Conservation (phyloP, 208 protist species). For the Wallacemonas rigidus region DNA sequence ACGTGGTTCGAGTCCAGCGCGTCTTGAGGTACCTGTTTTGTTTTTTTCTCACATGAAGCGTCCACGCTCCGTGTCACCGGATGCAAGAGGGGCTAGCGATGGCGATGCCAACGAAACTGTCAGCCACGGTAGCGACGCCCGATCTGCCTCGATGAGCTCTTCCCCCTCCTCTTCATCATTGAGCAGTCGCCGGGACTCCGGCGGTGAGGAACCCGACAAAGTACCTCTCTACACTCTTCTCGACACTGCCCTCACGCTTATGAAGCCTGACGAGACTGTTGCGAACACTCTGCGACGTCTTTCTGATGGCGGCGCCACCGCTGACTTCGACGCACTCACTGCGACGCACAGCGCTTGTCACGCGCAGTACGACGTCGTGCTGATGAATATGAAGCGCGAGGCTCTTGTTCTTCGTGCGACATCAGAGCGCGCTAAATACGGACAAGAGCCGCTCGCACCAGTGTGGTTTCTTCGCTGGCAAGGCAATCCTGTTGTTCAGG, state of each 20-base stretch:
- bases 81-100: background rate
- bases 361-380: constrained; percentile 35
- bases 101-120: background rate
- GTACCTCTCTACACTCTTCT: constrained; percentile 27
- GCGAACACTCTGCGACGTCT: constrained; percentile 28
- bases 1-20: too few species aligned
- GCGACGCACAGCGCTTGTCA: constrained; percentile 29
- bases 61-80: constrained; percentile 21
- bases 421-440: constrained; percentile 20
- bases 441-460: constrained; percentile 13
- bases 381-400: constrained; percentile 43
- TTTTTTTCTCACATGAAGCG: constrained; percentile 23
- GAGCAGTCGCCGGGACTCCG: constrained; percentile 22
- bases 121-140: background rate
- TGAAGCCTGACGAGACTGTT: constrained; percentile 33
- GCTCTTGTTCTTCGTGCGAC: constrained; percentile 35
- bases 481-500: constrained; percentile 27
- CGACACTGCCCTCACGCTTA: constrained; percentile 17
- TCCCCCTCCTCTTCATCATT: constrained; percentile 25
- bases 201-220: constrained; percentile 35
- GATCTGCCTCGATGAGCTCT: background rate
- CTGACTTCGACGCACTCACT: constrained; percentile 23
- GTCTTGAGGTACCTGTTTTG: too few species aligned
- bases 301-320: background rate
- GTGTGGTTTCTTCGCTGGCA: constrained; percentile 44